Percentiles rank a stretch among this genome's conserved stretches.
phyloP scores from a whole-genome alignment of 768 basidiomycete genomes.

The Amanita pseudoporphyria region DNA sequence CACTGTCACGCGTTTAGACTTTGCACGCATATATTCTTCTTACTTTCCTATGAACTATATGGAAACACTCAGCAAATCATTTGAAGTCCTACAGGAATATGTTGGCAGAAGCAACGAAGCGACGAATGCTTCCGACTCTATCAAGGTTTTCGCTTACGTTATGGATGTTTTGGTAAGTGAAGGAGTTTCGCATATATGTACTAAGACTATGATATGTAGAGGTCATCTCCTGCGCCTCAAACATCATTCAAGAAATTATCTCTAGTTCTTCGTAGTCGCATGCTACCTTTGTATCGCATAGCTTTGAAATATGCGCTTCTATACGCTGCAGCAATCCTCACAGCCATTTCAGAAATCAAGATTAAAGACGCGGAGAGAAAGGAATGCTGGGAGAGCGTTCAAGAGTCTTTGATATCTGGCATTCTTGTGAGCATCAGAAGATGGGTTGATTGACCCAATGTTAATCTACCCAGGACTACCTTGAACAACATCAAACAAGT shows the following conservation, averaged over 20 bases:
- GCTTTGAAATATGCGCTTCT: conserved; percentile 30
- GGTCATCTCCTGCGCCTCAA: conserved; percentile 27
- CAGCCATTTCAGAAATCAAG: conserved; percentile 28
- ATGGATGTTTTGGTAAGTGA: background rate
- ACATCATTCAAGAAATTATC: conserved; percentile 28
- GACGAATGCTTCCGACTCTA: background rate
- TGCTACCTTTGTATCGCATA: conserved; percentile 34
- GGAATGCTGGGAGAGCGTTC: conserved; percentile 34
- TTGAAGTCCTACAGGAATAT: background rate
- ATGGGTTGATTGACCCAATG: conserved; percentile 17
- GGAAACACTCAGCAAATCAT: background rate
- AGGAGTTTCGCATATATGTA: background rate
- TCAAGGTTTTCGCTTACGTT: background rate
- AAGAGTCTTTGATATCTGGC: conserved; percentile 42
- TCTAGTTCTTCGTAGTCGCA: conserved; percentile 29
- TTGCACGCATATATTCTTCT: background rate
- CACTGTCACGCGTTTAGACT: background rate
- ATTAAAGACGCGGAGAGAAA: conserved; percentile 16
- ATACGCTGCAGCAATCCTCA: conserved; percentile 31
- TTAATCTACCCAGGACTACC: conserved; percentile 16
- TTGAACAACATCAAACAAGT: conserved; percentile 23
- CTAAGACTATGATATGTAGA: conserved; percentile 17
- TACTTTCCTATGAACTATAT: background rate
- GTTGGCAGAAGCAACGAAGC: background rate
- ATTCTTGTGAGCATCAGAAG: conserved; percentile 27